Evolutionary conservation across 257 asterid genomes (phyloP).

Genomic region (Nyctanthes arbortristis): DNA sequence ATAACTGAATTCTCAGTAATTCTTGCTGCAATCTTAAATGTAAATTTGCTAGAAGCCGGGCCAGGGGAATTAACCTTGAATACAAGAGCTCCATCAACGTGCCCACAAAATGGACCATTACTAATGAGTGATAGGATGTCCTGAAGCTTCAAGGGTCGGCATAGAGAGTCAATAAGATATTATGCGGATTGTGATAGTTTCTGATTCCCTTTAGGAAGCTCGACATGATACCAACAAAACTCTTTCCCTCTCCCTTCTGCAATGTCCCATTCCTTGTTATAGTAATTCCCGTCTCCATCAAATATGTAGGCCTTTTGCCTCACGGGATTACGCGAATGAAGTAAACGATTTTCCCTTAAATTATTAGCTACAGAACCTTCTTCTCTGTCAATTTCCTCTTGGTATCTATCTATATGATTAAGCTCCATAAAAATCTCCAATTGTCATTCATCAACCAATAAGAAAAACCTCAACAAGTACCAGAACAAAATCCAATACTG

Average conservation of each 20-base stretch:
- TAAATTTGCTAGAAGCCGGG: slow-evolving; percentile 78
- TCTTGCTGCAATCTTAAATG: slow-evolving; percentile 84
- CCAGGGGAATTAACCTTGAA: slow-evolving; percentile 94
- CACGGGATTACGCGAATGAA: slow-evolving; percentile 44
- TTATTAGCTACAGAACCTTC: slow-evolving; percentile 22
- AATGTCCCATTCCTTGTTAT: slow-evolving; percentile 91
- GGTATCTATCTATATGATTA: slow-evolving; percentile 41
- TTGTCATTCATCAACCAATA: slow-evolving; percentile 11
- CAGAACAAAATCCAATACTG: slow-evolving; percentile 3
- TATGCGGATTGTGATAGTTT: slow-evolving; percentile 80
- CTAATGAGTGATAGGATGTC: slow-evolving; percentile 90
- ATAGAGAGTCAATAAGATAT: slow-evolving; percentile 77
- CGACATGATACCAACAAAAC: slow-evolving; percentile 98
- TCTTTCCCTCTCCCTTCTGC: slow-evolving; percentile 74
- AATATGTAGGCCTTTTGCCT: slow-evolving; percentile 80
- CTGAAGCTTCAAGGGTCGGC: slow-evolving; percentile 94
- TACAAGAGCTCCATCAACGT: slow-evolving; percentile 95
- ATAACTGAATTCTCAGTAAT: slow-evolving; percentile 84
- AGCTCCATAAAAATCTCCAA: slow-evolving; percentile 50
- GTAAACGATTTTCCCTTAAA: slow-evolving; percentile 20
- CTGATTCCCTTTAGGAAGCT: slow-evolving; percentile 88
- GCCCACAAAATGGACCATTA: slow-evolving; percentile 90
- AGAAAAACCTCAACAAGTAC: background rate
- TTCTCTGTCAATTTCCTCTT: slow-evolving; percentile 53
- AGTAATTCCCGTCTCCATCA: slow-evolving; percentile 85